A percentile compares a stretch with the other conserved stretches of the same genome.
These are phyloP conservation scores for Selaginella moellendorffii DNA, from an alignment of 75 land plant genomes.

Conservation along the genomic window DNA sequence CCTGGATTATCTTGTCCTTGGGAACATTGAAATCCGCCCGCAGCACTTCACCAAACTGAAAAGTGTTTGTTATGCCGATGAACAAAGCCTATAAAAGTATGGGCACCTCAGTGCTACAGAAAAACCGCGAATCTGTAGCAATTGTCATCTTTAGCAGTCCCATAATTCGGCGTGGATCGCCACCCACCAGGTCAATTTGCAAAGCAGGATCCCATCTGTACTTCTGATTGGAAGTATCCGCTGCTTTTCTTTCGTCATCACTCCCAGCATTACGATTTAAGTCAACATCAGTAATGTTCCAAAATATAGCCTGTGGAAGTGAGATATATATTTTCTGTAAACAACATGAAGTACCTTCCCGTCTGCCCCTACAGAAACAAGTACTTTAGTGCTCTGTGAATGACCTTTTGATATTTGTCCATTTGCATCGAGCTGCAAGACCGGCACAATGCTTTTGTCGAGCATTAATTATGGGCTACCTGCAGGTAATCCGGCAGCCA, in stretches of 20 bases:
- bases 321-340: neutral
- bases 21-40: conserved; percentile 22
- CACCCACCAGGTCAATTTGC: conserved; percentile 11
- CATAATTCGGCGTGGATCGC: conserved; percentile 11
- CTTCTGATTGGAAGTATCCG: conserved; percentile 16
- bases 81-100: no score
- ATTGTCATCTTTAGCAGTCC: conserved; percentile 21
- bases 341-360: no score
- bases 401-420: conserved; percentile 9
- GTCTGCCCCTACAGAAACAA: conserved; percentile 27
- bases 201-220: conserved; percentile 25
- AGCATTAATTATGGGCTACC: conserved; percentile 5
- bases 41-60: conserved; percentile 22
- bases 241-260: conserved; percentile 21
- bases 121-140: conserved; percentile 6
- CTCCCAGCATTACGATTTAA: conserved; percentile 11
- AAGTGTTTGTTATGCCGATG: neutral
- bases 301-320: conserved; percentile 20
- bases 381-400: conserved; percentile 13
- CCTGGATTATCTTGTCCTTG: conserved; percentile 4
- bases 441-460: neutral
- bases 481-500: conserved; percentile 27
- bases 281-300: conserved; percentile 19
- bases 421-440: conserved; percentile 8
- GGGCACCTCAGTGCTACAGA: conserved; percentile 25